phyloP scores from a whole-genome alignment of 2,329 filamentous ascomycete genomes.

The Macroventuria anomochaeta region DNA sequence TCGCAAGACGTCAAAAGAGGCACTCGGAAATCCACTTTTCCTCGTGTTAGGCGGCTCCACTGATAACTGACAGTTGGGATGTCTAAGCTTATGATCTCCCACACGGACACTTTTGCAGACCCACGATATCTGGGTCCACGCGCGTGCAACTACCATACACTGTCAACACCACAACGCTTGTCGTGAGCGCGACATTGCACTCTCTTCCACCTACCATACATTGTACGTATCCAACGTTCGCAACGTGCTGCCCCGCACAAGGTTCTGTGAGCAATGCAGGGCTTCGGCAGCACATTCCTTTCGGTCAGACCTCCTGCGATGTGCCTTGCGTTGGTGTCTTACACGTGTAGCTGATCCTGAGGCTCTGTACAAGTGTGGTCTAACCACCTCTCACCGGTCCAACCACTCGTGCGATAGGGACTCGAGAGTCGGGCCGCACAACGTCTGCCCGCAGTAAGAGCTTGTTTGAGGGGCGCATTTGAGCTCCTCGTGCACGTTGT shows the following conservation, averaged over 20 bases:
- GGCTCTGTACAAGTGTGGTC: constrained; percentile 4
- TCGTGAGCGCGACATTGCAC: not conserved
- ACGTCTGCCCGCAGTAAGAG: not conserved
- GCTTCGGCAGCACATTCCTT: constrained; percentile 3
- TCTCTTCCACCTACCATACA: constrained; percentile 16
- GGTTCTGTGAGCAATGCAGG: not conserved
- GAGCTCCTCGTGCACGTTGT: constrained; percentile 1
- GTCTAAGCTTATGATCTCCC: constrained; percentile 13
- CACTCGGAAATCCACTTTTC: constrained; percentile 15
- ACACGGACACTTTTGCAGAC: constrained; percentile 5
- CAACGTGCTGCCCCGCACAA: constrained; percentile 3
- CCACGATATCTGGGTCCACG: constrained; percentile 8
- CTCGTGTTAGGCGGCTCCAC: constrained; percentile 14
- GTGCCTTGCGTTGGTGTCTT: constrained; percentile 12
- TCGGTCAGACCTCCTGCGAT: not conserved
- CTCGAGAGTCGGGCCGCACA: not conserved
- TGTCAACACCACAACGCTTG: constrained; percentile 7
- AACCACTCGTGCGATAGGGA: not conserved
- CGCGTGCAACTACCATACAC: constrained; percentile 16
- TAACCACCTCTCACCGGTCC: constrained; percentile 4
- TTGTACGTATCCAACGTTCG: constrained; percentile 3
- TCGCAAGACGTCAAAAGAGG: constrained; percentile 13
- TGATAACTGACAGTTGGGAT: constrained; percentile 16
- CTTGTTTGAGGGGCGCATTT: constrained; percentile 1
- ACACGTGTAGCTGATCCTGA: constrained; percentile 18